Base-by-base conservation (phyloP, 169 alveolate species). In the Eimeria brunetti region DNA sequence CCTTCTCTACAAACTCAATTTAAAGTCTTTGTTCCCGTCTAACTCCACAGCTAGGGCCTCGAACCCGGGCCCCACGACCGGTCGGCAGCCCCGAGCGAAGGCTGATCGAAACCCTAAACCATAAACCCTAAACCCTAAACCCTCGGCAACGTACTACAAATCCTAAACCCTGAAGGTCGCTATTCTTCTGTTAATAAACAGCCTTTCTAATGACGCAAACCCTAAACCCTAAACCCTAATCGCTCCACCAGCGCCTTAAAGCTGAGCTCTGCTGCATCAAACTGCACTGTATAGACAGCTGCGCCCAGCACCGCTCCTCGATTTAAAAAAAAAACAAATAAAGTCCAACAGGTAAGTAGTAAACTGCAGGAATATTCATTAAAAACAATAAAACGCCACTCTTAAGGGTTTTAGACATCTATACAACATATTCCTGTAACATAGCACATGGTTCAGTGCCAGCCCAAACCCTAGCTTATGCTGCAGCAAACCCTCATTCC, bases 31-130 rank as follows among this genome's bases (percentile, higher is more conserved):
- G 9, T 53, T 36, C 12, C 49, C 8, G 18, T 14, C 30, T 71
- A 33, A 2, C 33, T 36, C n/a, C 53, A 71, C 81, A 16, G 12
- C 81, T 71, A 36, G 1, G 12, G 51, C 49, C 81, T 14, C 44
- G 16, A 71, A 8, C 58, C 18, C 18, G 18, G 81, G 81, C 81
- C 81, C 81, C 81, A 71, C 81, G 81, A 6, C 3, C 30, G 81
- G 33, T 22, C 71, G 53, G 2, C 51, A 71, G 81, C 81, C 81
- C 81, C 81, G 81, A 36, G 53, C n/a, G 30, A 36, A 71, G 64
- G 36, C 67, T 36, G n/a, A n/a, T n/a, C n/a, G n/a, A 75, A 75
- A 75, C 84, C 62, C 67, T 78, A 78, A 27, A 78, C 88, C 84
- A 51, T 33, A 38, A 0, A 24, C 83, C 53, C 85, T 44, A 44